phyloP scores from a whole-genome alignment of 1,284 basidiomycete species.

The Erythrobasidium hasegawianum region DNA sequence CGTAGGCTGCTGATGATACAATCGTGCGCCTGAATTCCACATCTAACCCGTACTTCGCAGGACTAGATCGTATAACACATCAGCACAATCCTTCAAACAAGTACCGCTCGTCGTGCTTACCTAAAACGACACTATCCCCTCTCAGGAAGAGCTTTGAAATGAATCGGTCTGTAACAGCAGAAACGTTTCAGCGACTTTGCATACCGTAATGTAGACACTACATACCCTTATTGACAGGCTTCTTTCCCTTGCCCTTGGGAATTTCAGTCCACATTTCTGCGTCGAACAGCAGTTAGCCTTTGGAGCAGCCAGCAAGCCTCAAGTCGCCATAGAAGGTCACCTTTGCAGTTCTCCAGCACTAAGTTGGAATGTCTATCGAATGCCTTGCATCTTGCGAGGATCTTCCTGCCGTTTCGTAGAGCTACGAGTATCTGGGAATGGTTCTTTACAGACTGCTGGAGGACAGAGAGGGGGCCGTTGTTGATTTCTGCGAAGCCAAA shows the following conservation, averaged over 20 bases:
- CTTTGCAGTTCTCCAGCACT: constrained; percentile 97
- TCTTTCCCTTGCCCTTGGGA: constrained; percentile 97
- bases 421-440: constrained; percentile 97
- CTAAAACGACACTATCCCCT: constrained; percentile 90
- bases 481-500: constrained; percentile 43
- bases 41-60: constrained; percentile 26
- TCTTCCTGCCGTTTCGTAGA: constrained; percentile 96
- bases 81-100: not conserved
- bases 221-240: constrained; percentile 85
- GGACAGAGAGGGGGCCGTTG: constrained; percentile 83
- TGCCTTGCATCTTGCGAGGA: constrained; percentile 94
- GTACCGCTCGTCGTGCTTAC: constrained; percentile 52
- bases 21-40: too few species aligned
- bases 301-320: too few species aligned
- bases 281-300: not conserved
- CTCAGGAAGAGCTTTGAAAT: constrained; percentile 85
- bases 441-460: constrained; percentile 96
- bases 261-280: constrained; percentile 95
- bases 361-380: constrained; percentile 99
- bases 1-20: too few species aligned
- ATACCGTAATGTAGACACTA: not conserved
- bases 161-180: constrained; percentile 62
- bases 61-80: constrained; percentile 1
- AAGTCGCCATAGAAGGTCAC: constrained; percentile 60
- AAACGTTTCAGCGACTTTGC: too few species aligned